These are phyloP conservation scores for Podaxis rugospora DNA, from an alignment of 768 basidiomycete genomes.

Conservation along the genomic window DNA sequence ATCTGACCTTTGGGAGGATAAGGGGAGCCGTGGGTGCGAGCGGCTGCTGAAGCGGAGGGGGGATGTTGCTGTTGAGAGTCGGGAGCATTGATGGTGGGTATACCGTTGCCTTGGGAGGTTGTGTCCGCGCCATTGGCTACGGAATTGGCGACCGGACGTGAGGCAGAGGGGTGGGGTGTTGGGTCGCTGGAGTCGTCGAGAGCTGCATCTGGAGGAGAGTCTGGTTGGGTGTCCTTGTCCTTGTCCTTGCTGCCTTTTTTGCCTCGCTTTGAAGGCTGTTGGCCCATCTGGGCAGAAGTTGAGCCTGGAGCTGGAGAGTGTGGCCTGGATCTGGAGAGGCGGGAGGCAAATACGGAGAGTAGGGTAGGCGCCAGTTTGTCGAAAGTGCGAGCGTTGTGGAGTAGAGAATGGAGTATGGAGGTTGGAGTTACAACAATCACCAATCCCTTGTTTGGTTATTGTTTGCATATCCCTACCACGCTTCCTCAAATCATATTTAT, in stretches of 20 bases:
- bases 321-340: constrained; percentile 67
- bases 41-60: constrained; percentile 19
- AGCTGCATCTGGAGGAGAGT: constrained; percentile 35
- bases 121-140: constrained; percentile 34
- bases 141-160: constrained; percentile 38
- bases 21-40: constrained; percentile 31
- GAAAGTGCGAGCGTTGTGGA: constrained; percentile 11
- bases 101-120: constrained; percentile 36
- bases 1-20: constrained; percentile 27
- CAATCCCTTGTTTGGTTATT: constrained; percentile 29
- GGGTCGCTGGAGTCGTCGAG: constrained; percentile 36
- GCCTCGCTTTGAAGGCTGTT: constrained; percentile 79
- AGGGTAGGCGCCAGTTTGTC: constrained; percentile 79
- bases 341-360: constrained; percentile 68
- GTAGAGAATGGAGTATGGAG: constrained; percentile 16
- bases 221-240: constrained; percentile 46
- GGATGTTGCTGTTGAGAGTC: constrained; percentile 33
- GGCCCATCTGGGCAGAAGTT: constrained; percentile 64
- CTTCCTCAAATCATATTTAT: constrained; percentile 2
- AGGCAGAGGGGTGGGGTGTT: constrained; percentile 36
- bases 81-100: constrained; percentile 27
- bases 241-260: constrained; percentile 71
- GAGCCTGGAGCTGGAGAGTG: constrained; percentile 67
- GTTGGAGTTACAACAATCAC: constrained; percentile 17
- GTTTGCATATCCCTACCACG: constrained; percentile 23